Base-by-base conservation (phyloP, 129 eudicot species). In the Mikania micrantha region DNA sequence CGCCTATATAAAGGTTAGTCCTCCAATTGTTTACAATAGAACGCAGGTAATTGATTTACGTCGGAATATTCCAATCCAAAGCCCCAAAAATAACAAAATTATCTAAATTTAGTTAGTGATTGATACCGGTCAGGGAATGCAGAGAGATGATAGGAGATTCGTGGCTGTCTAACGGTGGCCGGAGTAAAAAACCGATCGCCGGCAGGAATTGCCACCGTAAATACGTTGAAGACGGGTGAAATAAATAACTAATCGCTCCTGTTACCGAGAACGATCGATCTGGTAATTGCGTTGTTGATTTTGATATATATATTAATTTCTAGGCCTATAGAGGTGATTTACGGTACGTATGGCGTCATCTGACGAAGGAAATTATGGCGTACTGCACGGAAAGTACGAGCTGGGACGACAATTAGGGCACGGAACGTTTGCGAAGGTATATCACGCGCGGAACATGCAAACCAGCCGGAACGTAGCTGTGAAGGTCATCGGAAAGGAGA, bases 121-220 rank as follows among this genome's bases (percentile, higher is more conserved):
- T 17, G 72, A 56, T 49, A 50, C 77, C 69, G 45, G 44, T 66
- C 66, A 76, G 96, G 91, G 97, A 86, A 90, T 90, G 97, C 97
- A 84, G 82, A 86, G 91, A 86, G 90, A 90, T 90, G 97, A 80
- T 64, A 73, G 71, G 59, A 69, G 34, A 83, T 56, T 69, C 83
- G 87, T 75, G 56, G 70, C 70, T 69, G 72, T 78, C 67, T 82
- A 82, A 80, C 64, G 69, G 80, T 69, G 80, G 74, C 5, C 77
- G 77, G 29, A 48, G 48, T 74, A 74, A 75, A 16, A 85, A 85
- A 66, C 72, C 83, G 70, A 69, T 78, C 64, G 84, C 87, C 77
- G 97, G 95, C 81, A 80, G 97, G 53, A 86, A 74, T 68, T 84
- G 97, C 79, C 97, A 90, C 87, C 95, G 97, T 40, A 90, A 90